Conservation (phyloP, 352 stramenopile genomes). For the Globisporangium cylindrosporum region DNA sequence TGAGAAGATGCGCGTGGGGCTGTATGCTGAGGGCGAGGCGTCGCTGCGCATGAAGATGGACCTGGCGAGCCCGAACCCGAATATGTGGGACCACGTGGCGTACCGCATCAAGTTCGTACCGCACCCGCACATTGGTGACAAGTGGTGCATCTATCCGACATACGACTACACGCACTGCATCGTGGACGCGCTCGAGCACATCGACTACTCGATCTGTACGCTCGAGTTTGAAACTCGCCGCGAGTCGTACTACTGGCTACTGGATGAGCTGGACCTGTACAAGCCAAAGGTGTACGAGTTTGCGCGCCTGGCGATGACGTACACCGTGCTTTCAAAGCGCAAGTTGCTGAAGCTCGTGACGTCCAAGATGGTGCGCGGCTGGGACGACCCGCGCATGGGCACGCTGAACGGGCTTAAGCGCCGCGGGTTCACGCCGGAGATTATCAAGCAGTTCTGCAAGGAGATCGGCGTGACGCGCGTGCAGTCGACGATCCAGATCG, state of each 20-base stretch:
- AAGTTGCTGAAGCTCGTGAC: constrained; percentile 98
- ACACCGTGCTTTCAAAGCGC: constrained; percentile 98
- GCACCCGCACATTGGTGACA: constrained; percentile 96
- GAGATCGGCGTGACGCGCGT: constrained; percentile 85
- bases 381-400: constrained; percentile 96
- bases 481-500: constrained; percentile 87
- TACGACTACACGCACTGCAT: constrained; percentile 99
- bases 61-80: constrained; percentile 96
- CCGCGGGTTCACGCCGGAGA: constrained; percentile 81
- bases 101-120: constrained; percentile 99
- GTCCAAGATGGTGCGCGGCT: constrained; percentile 88
- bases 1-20: constrained; percentile 95
- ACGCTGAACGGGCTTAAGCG: constrained; percentile 94
- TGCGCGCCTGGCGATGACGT: constrained; percentile 95
- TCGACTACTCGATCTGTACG: constrained; percentile 99
- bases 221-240: constrained; percentile 99
- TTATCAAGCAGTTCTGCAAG: constrained; percentile 87
- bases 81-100: constrained; percentile 98
- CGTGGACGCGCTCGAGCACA: constrained; percentile 96
- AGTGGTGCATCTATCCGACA: constrained; percentile 99
- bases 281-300: constrained; percentile 98
- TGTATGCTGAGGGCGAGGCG: constrained; percentile 84
- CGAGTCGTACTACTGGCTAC: constrained; percentile 99
- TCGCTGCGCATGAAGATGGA: constrained; percentile 99
- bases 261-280: constrained; percentile 96